Evolutionary conservation across 495 filamentous ascomycete species (phyloP).

Genomic region (Tuber brumale): DNA sequence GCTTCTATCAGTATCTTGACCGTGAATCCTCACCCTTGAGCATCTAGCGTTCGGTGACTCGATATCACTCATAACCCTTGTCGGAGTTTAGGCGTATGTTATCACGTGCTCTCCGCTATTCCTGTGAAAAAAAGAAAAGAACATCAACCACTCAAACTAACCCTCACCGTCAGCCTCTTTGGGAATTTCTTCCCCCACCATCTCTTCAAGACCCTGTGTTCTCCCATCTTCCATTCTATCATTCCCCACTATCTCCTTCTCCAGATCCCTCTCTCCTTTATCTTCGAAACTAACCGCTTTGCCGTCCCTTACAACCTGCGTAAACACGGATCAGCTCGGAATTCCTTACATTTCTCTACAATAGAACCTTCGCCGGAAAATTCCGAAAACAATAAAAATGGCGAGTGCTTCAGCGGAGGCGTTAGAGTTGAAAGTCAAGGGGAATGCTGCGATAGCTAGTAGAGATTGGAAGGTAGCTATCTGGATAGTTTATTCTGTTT

Average conservation of each 20-base stretch:
- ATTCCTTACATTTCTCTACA: neutral
- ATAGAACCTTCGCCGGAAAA: neutral
- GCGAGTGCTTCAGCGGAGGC: constrained; percentile 55
- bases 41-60: neutral
- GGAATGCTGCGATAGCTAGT: constrained; percentile 81
- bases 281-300: neutral
- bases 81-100: neutral
- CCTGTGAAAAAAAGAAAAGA: neutral
- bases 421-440: constrained; percentile 77
- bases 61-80: neutral
- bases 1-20: neutral
- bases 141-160: neutral
- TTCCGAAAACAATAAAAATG: constrained; percentile 13
- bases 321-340: neutral
- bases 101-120: neutral
- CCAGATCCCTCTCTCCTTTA: neutral
- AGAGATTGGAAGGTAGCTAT: constrained; percentile 65
- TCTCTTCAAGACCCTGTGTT: neutral
- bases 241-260: neutral
- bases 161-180: neutral
- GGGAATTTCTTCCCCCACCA: neutral
- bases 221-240: neutral
- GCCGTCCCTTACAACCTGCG: neutral
- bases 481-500: neutral
- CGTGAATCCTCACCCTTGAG: neutral